Conservation (phyloP, 306 rosid species). For the Cajanus cajan region DNA sequence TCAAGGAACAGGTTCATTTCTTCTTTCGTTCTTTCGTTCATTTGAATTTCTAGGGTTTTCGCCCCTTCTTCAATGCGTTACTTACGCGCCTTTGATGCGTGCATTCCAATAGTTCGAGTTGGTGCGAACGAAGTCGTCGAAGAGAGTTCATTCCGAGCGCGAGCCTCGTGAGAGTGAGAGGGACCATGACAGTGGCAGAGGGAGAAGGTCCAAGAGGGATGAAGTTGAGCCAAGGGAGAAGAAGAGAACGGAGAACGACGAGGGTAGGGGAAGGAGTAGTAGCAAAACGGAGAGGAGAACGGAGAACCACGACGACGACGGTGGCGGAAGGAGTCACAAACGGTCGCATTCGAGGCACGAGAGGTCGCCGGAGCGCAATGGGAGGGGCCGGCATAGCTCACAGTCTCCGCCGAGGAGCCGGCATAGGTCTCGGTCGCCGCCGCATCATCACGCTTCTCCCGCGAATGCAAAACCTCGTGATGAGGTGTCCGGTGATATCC, state of each 20-base stretch:
- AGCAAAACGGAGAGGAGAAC: conserved; percentile 26
- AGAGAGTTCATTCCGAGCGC: conserved; percentile 36
- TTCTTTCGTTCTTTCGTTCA: too few relatives aligned
- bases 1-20: too few relatives aligned
- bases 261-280: not conserved
- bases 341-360: conserved; percentile 62
- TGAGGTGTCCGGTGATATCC: conserved; percentile 99
- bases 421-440: conserved; percentile 59
- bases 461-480: conserved; percentile 54
- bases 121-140: conserved; percentile 49
- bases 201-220: conserved; percentile 54
- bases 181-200: conserved; percentile 39
- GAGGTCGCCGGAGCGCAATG: conserved; percentile 46
- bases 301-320: not conserved
- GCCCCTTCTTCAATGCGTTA: too few relatives aligned
- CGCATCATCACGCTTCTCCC: conserved; percentile 15
- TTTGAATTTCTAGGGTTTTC: too few relatives aligned
- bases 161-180: conserved; percentile 32
- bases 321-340: conserved; percentile 8
- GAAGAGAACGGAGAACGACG: not conserved
- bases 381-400: conserved; percentile 55
- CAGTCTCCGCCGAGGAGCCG: conserved; percentile 53
- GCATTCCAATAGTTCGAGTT: too few relatives aligned
- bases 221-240: conserved; percentile 52
- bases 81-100: too few relatives aligned